phyloP scores from a whole-genome alignment of 805 yeast species.

The Candida sphagnicola region DNA sequence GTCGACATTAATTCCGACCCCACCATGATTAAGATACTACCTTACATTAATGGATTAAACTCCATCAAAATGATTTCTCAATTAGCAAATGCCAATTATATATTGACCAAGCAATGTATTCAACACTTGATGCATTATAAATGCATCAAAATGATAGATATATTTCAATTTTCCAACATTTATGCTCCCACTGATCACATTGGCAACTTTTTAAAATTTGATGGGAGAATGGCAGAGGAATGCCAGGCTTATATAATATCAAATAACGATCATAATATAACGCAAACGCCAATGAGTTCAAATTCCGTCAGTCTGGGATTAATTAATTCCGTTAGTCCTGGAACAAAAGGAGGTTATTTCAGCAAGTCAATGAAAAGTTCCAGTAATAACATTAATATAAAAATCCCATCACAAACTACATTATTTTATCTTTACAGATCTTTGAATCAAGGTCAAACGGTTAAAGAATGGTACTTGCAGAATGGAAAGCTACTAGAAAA shows the following conservation, averaged over 20 bases:
- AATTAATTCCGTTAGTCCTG: conserved; percentile 1
- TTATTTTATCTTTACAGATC: conserved; percentile 74
- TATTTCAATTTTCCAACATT: conserved; percentile 83
- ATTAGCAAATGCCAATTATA: conserved; percentile 75
- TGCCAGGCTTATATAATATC: conserved; percentile 79
- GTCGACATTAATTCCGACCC: conserved; percentile 97
- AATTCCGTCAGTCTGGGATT: conserved; percentile 1
- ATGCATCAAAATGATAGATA: conserved; percentile 77
- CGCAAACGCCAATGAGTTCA: conserved; percentile 3
- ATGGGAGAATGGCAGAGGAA: conserved; percentile 62
- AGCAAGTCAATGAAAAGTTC: conserved; percentile 2
- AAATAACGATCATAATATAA: conserved; percentile 2
- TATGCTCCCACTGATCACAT: conserved; percentile 87
- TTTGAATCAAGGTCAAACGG: conserved; percentile 69
- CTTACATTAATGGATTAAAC: conserved; percentile 84
- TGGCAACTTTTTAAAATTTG: conserved; percentile 57
- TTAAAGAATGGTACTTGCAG: conserved; percentile 78
- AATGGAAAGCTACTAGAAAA: conserved; percentile 54
- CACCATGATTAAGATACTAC: conserved; percentile 83
- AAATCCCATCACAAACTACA: conserved; percentile 58
- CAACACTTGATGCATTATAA: conserved; percentile 89
- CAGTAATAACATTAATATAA: conserved; percentile 8
- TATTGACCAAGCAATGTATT: conserved; percentile 77
- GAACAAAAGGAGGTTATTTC: conserved; percentile 6
- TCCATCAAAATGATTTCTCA: conserved; percentile 73